These are phyloP conservation scores for Dryadomyces quercivorus DNA, from an alignment of 2,329 filamentous ascomycete species.

Conservation along the genomic window DNA sequence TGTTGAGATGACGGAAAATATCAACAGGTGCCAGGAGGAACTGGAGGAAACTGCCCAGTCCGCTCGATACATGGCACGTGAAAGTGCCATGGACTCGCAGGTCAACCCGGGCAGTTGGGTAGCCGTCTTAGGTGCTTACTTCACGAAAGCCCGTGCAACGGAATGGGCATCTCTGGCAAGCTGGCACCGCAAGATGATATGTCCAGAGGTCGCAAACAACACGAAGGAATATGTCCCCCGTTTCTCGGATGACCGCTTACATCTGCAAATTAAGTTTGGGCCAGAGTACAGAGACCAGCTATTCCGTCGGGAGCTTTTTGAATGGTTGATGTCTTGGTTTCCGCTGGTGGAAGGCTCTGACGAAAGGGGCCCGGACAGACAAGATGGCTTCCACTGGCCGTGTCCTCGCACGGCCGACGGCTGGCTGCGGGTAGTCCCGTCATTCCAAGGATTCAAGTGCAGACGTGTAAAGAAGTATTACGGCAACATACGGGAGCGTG, in stretches of 20 bases:
- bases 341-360: not conserved
- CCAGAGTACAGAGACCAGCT: not conserved
- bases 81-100: no score
- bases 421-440: not conserved
- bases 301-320: not conserved
- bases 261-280: not conserved
- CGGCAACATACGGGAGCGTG: no score
- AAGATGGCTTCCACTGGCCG: not conserved
- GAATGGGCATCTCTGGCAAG: no score
- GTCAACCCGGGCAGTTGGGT: no score
- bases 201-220: not conserved
- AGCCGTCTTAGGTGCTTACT: no score
- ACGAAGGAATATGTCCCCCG: not conserved
- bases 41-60: not conserved
- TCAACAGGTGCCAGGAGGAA: not conserved
- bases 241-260: not conserved
- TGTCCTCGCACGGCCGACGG: not conserved
- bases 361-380: not conserved
- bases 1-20: not conserved
- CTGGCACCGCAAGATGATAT: not conserved
- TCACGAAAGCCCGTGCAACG: no score
- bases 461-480: no score
- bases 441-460: not conserved
- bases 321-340: not conserved
- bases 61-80: no score